Evolutionary conservation across 495 filamentous ascomycete genomes (phyloP), one percentile per base, ranked within the genome.

Genomic region (Hypomontagnella monticulosa): DNA sequence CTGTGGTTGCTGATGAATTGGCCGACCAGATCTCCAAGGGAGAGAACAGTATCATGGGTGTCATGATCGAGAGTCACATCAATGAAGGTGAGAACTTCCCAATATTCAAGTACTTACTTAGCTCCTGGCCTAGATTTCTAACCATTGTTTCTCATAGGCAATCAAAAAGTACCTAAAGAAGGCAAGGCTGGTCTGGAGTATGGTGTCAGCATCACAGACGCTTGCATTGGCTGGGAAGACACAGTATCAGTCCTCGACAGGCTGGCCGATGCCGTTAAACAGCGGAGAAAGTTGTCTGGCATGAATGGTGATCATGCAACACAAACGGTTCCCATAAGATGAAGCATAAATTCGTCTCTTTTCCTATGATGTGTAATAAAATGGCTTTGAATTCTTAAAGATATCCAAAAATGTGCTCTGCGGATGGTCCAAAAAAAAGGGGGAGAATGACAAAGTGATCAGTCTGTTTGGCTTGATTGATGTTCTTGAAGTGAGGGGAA

Each of bases 51-150:
- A 97, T 99, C 71, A 94, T 98, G 87, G 95, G 95, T 69, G 93
- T 97, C 33, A 99, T 99, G 95, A 97, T 99, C 71, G 96, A 99
- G 81, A 96, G 91, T 72, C 88, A 98, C 74, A 96, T 99, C 77
- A 88, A 93, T 73, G 95, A 97, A 79, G 95, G 93, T 89, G 76
- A 58, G 80, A 16, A 56, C 18, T 48, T 20, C 56, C 55, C 60
- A 66, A 18, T 5, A 27, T 6, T 52, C n/a, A 8, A 6, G 40
- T 34, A 27, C 8, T 23, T 10, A 4, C n/a, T n/a, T n/a, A n/a
- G n/a, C n/a, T n/a, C n/a, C n/a, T n/a, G n/a, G 6, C 4, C 10
- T 10, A 34, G 11, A 8, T 48, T 36, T 42, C 38, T 60, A 18
- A 58, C 23, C 37, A 46, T 48, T 30, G 51, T 20, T 52, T 47